Base-by-base conservation (phyloP, 805 yeast species). In the Sugiyamaella mastotermitis region DNA sequence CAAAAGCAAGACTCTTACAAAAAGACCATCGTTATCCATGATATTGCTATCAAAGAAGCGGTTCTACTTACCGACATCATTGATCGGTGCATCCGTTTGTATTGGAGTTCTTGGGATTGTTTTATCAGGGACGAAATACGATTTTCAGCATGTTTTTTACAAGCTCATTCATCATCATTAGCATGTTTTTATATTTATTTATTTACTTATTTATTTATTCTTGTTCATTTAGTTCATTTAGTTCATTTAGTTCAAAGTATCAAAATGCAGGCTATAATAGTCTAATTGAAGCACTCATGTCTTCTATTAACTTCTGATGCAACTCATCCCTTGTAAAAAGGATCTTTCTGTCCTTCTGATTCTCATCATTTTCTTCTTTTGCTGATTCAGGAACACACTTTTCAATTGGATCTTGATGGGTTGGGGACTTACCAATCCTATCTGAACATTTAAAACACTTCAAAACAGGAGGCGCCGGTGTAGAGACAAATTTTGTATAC, bases 81-180 rank as follows among this genome's bases (percentile, higher is more conserved):
- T 41, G 17, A 31, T 41, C n/a, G 37, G 35, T 13, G 20, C 37
- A 11, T 43, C 47, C 14, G 13, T 43, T 11, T 41, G 41, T 25
- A 24, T 45, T 18, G 49, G 20, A 33, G 61, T 14, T 5, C 16
- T 35, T 5, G 47, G 45, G 4, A 33, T 44, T 10, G 26, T 43
- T 11, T 39, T 41, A 8, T 16, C 40, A 25, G 26, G 28, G 16
- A 38, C 37, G 19, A 26, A 25, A 19, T 23, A 38, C 20, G 41
- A 40, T 39, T 20, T 32, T 22, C 39, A 24, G 35, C 13, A 13
- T 13, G 24, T 31, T 35, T 35, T 13, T 26, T 19, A 24, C 37
- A 10, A 25, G 18, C 9, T 26, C 34, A 10, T 24, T 11, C 20
- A 11, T 28, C 13, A 9, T 11, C 18, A n/a, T 28, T 28, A n/a